phyloP scores from a whole-genome alignment of 2,329 filamentous ascomycete species.

The Colletotrichum liaoningense region DNA sequence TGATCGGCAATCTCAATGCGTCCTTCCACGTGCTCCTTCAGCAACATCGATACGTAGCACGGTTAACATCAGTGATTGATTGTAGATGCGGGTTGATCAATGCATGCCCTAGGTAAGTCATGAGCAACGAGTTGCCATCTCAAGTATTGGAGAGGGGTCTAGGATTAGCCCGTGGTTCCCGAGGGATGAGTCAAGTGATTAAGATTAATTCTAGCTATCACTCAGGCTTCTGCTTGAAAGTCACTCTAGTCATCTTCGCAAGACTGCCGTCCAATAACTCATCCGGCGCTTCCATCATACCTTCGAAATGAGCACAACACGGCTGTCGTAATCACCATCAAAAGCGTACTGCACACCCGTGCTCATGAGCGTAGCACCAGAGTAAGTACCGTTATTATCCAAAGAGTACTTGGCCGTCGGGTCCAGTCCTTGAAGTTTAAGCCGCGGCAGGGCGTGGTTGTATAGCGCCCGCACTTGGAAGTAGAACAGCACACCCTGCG shows the following conservation, averaged over 20 bases:
- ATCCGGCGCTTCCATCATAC: slow-evolving; percentile 37
- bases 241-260: not conserved
- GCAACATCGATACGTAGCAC: no score
- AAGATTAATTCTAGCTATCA: not conserved
- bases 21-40: no score
- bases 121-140: no score
- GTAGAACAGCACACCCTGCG: slow-evolving; percentile 65
- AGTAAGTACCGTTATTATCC: slow-evolving; percentile 62
- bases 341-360: slow-evolving; percentile 66
- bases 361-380: slow-evolving; percentile 72
- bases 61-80: no score
- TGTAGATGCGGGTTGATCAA: no score
- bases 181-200: not conserved
- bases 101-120: no score
- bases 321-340: slow-evolving; percentile 66
- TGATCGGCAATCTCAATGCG: no score
- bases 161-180: not conserved
- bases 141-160: no score
- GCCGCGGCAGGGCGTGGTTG: slow-evolving; percentile 63
- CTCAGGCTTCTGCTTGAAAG: not conserved
- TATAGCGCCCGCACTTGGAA: slow-evolving; percentile 67
- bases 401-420: slow-evolving; percentile 60
- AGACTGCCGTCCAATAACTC: not conserved
- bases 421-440: slow-evolving; percentile 69
- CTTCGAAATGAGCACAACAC: slow-evolving; percentile 65